Base-by-base conservation (phyloP, 495 filamentous ascomycete genomes). In the Pseudomonodictys pantanalensis region DNA sequence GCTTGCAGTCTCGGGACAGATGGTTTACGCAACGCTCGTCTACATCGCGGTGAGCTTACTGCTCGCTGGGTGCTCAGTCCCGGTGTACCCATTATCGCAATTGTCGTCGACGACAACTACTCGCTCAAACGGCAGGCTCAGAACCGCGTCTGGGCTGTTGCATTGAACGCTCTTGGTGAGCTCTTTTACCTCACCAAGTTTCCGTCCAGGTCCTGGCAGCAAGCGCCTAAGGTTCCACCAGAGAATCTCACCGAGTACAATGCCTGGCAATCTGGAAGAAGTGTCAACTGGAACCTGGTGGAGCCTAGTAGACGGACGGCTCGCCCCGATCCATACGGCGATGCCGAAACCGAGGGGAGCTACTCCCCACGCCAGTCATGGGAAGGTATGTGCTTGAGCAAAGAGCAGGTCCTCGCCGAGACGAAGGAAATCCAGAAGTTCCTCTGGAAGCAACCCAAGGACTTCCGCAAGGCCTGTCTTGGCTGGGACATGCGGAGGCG, bases 401-500 rank as follows among this genome's bases (percentile, higher is more conserved):
- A 78, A 60, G 80, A 84, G 47, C 89, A 95, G 67, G 75, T 88
- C 38, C 71, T 74, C 15, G 84, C 86, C 0, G 90, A 95, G 68
- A 91, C 90, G 0, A 76, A 78, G 53, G 89, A 92, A 75, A 90
- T 95, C 49, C 86, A 95, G 66, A 81, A 77, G 38, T 97, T 87
- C 64, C 73, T 91, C 20, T 76, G 76, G 5, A 84, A 86, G 68
- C 90, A 81, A 65, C 92, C 91, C 15, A 80, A 82, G 33, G 82
- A 91, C 61, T 97, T 92, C 73, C 85, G 81, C 23, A 88, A 86
- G 64, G 75, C 83, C 7, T 97, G 89, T 72, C 76, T 86, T 51
- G 86, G 87, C 2, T 97, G 95, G 93, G 87, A 96, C 64, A 97
- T 97, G 92, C 83, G 85, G 51, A 83, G 91, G 50, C 86, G 79